Conservation (phyloP, 106 monocot genomes). For the Dioscorea alata region DNA sequence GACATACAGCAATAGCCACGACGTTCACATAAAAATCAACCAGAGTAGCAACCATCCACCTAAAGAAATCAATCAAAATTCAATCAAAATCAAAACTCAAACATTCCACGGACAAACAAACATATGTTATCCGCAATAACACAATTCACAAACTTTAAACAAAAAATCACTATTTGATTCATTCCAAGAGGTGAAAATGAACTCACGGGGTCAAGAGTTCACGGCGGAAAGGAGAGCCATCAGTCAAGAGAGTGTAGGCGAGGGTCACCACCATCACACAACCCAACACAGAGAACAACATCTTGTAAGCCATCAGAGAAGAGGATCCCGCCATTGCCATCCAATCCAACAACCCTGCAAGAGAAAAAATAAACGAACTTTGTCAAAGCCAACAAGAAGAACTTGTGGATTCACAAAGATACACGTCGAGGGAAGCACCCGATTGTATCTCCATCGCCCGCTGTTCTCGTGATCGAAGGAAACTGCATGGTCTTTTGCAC, state of each 20-base stretch:
- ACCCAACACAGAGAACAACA: slow-evolving; percentile 53
- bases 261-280: slow-evolving; percentile 60
- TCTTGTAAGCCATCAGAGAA: slow-evolving; percentile 19
- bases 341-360: too few species aligned
- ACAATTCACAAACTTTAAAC: too few species aligned
- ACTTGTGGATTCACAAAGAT: too few species aligned
- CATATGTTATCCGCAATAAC: slow-evolving; percentile 2
- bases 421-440: too few species aligned
- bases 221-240: slow-evolving; percentile 75
- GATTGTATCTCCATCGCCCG: too few species aligned
- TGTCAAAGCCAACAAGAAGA: too few species aligned
- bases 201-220: slow-evolving; percentile 85
- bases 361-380: too few species aligned
- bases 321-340: slow-evolving; percentile 25
- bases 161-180: too few species aligned
- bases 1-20: slow-evolving; percentile 61
- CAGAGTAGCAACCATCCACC: slow-evolving; percentile 67
- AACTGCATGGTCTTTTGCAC: too few species aligned
- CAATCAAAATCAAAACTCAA: too few species aligned
- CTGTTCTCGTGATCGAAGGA: too few species aligned
- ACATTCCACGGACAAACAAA: not conserved
- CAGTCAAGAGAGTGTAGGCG: slow-evolving; percentile 61
- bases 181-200: not conserved
- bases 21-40: slow-evolving; percentile 89
- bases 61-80: too few species aligned